Percentiles rank a stretch among this genome's conserved stretches.
Evolutionary conservation across 2,329 filamentous ascomycete genomes (phyloP).

Genomic region (Diaporthe caulivora): DNA sequence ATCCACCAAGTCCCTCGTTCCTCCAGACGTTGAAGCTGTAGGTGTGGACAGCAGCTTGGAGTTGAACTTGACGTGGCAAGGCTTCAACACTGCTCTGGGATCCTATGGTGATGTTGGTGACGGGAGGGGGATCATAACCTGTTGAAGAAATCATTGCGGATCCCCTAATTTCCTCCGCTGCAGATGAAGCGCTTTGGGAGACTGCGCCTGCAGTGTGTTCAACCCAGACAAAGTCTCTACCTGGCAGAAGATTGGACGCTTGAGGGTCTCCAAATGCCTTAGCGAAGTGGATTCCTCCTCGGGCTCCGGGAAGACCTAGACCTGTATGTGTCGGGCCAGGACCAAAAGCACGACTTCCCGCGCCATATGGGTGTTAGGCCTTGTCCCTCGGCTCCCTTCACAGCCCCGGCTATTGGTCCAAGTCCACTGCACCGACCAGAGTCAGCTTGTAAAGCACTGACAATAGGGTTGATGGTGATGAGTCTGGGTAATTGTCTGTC

Average conservation of each 20-base stretch:
- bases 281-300: constrained; percentile 19
- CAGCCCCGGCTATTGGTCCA: constrained; percentile 45
- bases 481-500: neutral
- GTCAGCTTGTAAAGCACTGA: neutral
- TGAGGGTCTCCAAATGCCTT: constrained; percentile 11
- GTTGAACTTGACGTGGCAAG: neutral
- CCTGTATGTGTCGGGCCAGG: constrained; percentile 40
- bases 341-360: constrained; percentile 27
- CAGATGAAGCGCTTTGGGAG: neutral
- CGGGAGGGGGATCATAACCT: neutral
- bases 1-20: neutral
- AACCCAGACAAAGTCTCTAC: constrained; percentile 18
- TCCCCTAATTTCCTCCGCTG: neutral
- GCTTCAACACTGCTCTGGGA: neutral
- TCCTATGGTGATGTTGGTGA: neutral
- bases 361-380: constrained; percentile 44
- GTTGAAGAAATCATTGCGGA: neutral
- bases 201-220: constrained; percentile 1
- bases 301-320: neutral
- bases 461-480: no score
- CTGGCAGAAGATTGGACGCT: constrained; percentile 4
- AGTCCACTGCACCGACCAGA: constrained; percentile 20
- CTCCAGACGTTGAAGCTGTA: constrained; percentile 5
- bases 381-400: constrained; percentile 39
- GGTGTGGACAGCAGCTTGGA: neutral